A percentile compares a stretch with the other conserved stretches of the same genome.
These are phyloP conservation scores for Cordyceps farinosa DNA, from an alignment of 2,329 filamentous ascomycete species.

Conservation along the genomic window DNA sequence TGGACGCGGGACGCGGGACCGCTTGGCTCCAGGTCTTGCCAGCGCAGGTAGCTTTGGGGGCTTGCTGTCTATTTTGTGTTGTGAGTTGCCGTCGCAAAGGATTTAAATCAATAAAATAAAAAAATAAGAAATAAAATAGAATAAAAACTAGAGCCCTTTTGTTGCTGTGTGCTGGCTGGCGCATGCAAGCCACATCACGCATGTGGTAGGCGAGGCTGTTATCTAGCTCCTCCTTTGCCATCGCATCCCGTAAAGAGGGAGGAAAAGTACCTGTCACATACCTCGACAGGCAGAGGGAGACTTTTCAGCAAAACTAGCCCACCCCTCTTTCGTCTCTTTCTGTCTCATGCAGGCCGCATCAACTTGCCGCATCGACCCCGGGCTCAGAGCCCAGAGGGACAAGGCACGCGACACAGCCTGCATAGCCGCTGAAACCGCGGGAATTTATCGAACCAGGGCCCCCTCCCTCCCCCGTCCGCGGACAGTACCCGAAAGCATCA, in stretches of 20 bases:
- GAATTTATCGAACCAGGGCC: not conserved
- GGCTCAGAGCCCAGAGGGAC: not conserved
- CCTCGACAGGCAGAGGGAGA: not conserved
- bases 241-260: not conserved
- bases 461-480: no score
- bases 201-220: not conserved
- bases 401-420: not conserved
- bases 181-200: conserved; percentile 6
- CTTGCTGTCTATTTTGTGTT: not conserved
- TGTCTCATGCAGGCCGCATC: not conserved
- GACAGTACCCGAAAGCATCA: no score
- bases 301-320: no score
- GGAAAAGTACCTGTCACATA: not conserved
- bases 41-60: not conserved
- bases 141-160: not conserved
- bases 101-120: not conserved
- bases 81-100: not conserved
- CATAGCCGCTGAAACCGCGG: not conserved
- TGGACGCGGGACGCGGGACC: not conserved
- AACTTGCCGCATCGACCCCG: not conserved
- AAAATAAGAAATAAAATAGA: not conserved
- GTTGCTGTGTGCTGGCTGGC: not conserved
- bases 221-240: not conserved
- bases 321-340: not conserved
- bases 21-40: not conserved